Conservation (phyloP, 352 stramenopile species). For the Paralagenidium karlingii region DNA sequence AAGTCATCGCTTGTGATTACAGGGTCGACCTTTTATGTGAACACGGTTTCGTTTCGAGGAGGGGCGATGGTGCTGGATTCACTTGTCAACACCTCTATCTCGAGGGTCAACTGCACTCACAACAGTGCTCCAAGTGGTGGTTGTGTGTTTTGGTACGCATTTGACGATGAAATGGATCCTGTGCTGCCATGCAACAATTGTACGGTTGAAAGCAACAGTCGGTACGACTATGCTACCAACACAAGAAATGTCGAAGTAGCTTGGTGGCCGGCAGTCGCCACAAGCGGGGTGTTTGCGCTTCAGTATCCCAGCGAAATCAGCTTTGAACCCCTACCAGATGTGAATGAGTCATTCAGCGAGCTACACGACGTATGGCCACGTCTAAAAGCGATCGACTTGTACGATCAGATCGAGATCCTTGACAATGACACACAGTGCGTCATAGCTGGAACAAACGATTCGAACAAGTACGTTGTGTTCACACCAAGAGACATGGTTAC, state of each 20-base stretch:
- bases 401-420: constrained; percentile 45
- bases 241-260: constrained; percentile 29
- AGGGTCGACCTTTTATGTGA: constrained; percentile 13
- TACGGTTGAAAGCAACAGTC: constrained; percentile 20
- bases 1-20: constrained; percentile 6
- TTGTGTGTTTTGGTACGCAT: constrained; percentile 51
- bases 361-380: constrained; percentile 27
- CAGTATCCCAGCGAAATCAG: constrained; percentile 37
- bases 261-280: constrained; percentile 43
- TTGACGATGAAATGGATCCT: constrained; percentile 4
- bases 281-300: constrained; percentile 20
- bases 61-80: constrained; percentile 35
- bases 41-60: constrained; percentile 19
- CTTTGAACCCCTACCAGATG: constrained; percentile 13
- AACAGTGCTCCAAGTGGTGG: constrained; percentile 40
- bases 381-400: constrained; percentile 40
- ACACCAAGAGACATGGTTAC: constrained; percentile 12
- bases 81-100: constrained; percentile 9
- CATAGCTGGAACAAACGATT: constrained; percentile 7
- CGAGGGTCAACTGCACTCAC: constrained; percentile 10
- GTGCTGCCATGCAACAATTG: constrained; percentile 23
- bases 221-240: constrained; percentile 52
- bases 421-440: constrained; percentile 30
- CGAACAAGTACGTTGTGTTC: constrained; percentile 12
- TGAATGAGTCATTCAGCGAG: constrained; percentile 15